Conservation (phyloP, 2,329 filamentous ascomycete genomes). For the Purpureocillium lavendulum region DNA sequence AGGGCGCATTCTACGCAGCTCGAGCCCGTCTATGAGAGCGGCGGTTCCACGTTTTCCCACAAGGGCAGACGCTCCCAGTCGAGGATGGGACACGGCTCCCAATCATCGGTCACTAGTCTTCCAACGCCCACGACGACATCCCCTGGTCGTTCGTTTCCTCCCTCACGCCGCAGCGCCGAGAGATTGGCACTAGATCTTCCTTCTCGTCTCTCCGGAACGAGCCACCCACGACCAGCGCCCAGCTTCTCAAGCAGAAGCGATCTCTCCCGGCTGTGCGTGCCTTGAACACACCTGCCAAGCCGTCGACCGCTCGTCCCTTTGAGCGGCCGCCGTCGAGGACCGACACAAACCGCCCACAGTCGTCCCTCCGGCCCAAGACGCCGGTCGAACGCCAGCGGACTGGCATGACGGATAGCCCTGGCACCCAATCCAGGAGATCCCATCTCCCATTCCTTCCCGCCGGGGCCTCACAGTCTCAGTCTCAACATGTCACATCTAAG, state of each 20-base stretch:
- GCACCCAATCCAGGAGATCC: constrained; percentile 46
- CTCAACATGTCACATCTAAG: constrained; percentile 71
- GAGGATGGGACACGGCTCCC: constrained; percentile 58
- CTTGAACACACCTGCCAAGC: constrained; percentile 42
- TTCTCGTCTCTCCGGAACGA: constrained; percentile 46
- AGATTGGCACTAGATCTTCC: constrained; percentile 48
- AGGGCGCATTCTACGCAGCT: constrained; percentile 62
- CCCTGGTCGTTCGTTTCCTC: constrained; percentile 42
- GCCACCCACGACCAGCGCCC: constrained; percentile 56
- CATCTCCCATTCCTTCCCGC: constrained; percentile 72
- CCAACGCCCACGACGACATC: constrained; percentile 52
- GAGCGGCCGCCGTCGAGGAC: constrained; percentile 54
- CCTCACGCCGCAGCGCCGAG: constrained; percentile 54
- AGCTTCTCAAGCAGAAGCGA: constrained; percentile 56
- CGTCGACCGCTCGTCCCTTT: constrained; percentile 31
- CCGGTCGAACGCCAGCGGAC: constrained; percentile 55
- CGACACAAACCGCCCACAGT: constrained; percentile 41
- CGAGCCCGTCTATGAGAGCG: constrained; percentile 89
- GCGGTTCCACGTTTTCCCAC: constrained; percentile 57
- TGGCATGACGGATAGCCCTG: constrained; percentile 38
- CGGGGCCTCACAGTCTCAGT: constrained; percentile 63
- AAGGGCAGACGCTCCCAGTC: constrained; percentile 56
- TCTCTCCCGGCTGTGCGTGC: constrained; percentile 53
- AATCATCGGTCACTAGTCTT: constrained; percentile 60
- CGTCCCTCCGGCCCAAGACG: constrained; percentile 57